A percentile compares a stretch with the other conserved stretches of the same genome.
phyloP scores from a whole-genome alignment of 257 asterid genomes.

The Perilla frutescens region DNA sequence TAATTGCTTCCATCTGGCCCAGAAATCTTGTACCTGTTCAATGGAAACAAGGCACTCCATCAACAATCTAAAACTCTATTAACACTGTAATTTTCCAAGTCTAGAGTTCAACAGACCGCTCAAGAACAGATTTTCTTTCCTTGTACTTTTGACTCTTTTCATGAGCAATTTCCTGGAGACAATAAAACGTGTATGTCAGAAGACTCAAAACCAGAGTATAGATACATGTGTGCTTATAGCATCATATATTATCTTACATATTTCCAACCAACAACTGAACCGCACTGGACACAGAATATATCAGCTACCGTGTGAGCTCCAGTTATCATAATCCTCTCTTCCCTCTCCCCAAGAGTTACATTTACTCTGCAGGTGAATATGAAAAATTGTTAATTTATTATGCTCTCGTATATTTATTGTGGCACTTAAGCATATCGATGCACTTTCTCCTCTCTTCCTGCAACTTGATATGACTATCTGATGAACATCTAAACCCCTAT shows the following conservation, averaged over 20 bases:
- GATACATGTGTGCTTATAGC: neutral
- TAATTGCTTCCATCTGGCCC: slow-evolving; percentile 71
- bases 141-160: slow-evolving; percentile 80
- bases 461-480: slow-evolving; percentile 1
- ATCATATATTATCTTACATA: slow-evolving; percentile 49
- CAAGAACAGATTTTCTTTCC: slow-evolving; percentile 91
- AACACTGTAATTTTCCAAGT: neutral
- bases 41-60: slow-evolving; percentile 18
- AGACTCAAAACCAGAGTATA: neutral
- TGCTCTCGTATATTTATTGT: neutral
- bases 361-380: slow-evolving; percentile 50
- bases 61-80: neutral
- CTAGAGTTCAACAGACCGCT: slow-evolving; percentile 57
- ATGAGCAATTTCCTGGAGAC: slow-evolving; percentile 62
- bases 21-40: slow-evolving; percentile 62
- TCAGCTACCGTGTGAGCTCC: slow-evolving; percentile 78
- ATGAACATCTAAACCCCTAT: neutral
- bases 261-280: slow-evolving; percentile 80
- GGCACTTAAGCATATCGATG: neutral
- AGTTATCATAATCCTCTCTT: slow-evolving; percentile 77
- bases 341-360: slow-evolving; percentile 60
- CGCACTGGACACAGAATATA: slow-evolving; percentile 72
- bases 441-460: neutral
- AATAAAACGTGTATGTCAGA: neutral
- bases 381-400: neutral